Percentiles rank a stretch among this genome's conserved stretches.
Conservation (phyloP, 371 early-diverging fungal genomes). For the Batkoa obscura region DNA sequence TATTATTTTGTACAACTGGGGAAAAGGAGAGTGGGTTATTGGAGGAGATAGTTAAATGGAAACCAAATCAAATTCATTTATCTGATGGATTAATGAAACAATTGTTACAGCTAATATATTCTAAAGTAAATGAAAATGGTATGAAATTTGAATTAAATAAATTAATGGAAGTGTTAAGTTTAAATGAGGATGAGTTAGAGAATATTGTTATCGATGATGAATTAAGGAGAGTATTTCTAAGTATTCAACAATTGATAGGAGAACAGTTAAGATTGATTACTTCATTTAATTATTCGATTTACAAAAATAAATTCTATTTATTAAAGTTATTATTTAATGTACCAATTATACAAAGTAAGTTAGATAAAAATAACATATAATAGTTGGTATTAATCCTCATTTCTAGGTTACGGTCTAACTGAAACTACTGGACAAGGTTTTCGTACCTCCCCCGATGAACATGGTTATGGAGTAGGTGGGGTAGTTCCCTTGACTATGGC, state of each 20-base stretch:
- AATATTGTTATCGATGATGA: too few species aligned
- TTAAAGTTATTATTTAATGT: neutral
- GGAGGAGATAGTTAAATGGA: too few species aligned
- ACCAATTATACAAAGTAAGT: neutral
- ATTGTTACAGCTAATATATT: too few species aligned
- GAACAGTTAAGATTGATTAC: neutral
- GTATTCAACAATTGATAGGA: neutral
- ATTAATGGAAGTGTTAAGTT: too few species aligned
- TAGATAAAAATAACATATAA: neutral
- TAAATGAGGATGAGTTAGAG: too few species aligned
- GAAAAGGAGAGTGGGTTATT: too few species aligned
- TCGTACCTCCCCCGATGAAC: slow-evolving; percentile 22
- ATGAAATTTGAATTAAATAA: too few species aligned
- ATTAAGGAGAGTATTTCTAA: too few species aligned
- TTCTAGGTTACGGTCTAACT: slow-evolving; percentile 76
- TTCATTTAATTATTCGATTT: neutral
- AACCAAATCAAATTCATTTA: too few species aligned
- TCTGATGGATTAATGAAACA: too few species aligned
- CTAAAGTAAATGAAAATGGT: too few species aligned
- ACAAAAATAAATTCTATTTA: neutral
- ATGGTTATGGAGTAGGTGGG: slow-evolving; percentile 46
- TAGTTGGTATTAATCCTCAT: neutral
- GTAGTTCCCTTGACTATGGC: slow-evolving; percentile 22
- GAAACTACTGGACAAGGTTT: slow-evolving; percentile 49
- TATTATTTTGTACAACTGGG: neutral